A percentile compares a stretch with the other conserved stretches of the same genome.
Evolutionary conservation across 176 grass and related monocot species (phyloP).

Genomic region (Triticum timopheevii): DNA sequence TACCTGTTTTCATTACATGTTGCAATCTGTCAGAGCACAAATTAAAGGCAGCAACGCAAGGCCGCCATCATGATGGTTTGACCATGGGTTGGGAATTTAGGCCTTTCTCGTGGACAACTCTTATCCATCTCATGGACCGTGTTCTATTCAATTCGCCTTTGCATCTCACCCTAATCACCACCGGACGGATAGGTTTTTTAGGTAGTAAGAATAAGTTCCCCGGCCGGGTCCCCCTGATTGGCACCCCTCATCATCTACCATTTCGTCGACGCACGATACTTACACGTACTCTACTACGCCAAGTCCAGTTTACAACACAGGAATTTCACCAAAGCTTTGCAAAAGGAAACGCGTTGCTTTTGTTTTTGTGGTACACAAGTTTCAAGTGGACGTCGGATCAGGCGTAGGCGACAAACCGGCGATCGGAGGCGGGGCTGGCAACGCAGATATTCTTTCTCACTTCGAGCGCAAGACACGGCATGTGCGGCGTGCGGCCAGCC

Average conservation of each 20-base stretch:
- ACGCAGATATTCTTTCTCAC: slow-evolving; percentile 1
- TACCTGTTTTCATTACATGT: not conserved
- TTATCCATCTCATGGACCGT: slow-evolving; percentile 30
- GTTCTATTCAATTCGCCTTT: not conserved
- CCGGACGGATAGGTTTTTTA: slow-evolving; percentile 25
- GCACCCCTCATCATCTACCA: too few relatives aligned
- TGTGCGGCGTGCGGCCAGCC: not conserved
- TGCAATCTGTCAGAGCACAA: slow-evolving; percentile 6
- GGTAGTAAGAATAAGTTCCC: slow-evolving; percentile 32
- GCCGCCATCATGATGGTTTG: slow-evolving; percentile 35
- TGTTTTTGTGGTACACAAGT: not conserved
- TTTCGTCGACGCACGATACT: not conserved
- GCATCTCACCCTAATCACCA: slow-evolving; percentile 16
- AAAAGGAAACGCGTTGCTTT: not conserved
- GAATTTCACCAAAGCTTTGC: not conserved
- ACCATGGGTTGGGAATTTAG: slow-evolving; percentile 8
- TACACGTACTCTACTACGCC: not conserved
- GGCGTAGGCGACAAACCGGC: slow-evolving; percentile 15
- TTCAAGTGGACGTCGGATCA: not conserved
- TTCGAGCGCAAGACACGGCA: slow-evolving; percentile 16
- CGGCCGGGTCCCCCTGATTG: too few relatives aligned
- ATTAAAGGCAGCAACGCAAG: not conserved
- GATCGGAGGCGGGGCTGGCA: not conserved
- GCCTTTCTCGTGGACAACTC: slow-evolving; percentile 35
- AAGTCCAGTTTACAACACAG: not conserved